These are phyloP conservation scores for Uncinocarpus reesii DNA, from an alignment of 2,329 filamentous ascomycete genomes.

Conservation along the genomic window DNA sequence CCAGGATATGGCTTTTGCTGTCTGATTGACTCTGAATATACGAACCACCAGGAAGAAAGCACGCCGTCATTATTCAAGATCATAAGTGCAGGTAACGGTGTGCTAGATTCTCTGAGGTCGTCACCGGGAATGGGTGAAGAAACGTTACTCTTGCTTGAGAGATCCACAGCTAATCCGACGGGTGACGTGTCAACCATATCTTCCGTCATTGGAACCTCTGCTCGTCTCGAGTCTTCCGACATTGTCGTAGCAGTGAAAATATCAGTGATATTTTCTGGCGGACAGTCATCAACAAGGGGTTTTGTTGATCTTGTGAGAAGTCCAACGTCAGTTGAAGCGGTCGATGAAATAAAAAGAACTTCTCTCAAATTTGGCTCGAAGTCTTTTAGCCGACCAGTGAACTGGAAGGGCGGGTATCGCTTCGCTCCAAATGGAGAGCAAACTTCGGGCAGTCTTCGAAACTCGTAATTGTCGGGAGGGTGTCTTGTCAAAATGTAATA, in stretches of 20 bases:
- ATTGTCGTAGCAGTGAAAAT: slow-evolving; percentile 65
- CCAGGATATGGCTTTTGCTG: slow-evolving; percentile 63
- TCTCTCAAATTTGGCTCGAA: slow-evolving; percentile 75
- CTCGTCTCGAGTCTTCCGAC: slow-evolving; percentile 62
- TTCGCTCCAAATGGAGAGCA: slow-evolving; percentile 60
- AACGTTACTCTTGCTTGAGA: slow-evolving; percentile 73
- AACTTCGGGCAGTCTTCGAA: slow-evolving; percentile 65
- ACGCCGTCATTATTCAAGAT: slow-evolving; percentile 82
- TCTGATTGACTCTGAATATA: slow-evolving; percentile 78
- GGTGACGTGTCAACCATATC: slow-evolving; percentile 59
- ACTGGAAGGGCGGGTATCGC: slow-evolving; percentile 61
- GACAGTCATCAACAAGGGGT: slow-evolving; percentile 52
- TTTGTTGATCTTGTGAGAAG: slow-evolving; percentile 64
- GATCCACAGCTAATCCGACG: slow-evolving; percentile 69
- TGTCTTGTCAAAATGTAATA: slow-evolving; percentile 71
- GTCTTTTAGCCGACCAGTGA: slow-evolving; percentile 63
- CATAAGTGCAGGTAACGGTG: slow-evolving; percentile 73
- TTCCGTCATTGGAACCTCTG: slow-evolving; percentile 62
- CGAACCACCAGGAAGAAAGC: slow-evolving; percentile 77
- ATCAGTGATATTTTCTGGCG: slow-evolving; percentile 50
- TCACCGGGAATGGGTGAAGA: slow-evolving; percentile 65
- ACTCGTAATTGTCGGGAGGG: slow-evolving; percentile 46
- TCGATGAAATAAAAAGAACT: slow-evolving; percentile 70
- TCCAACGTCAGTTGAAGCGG: slow-evolving; percentile 67
- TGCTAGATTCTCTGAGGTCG: slow-evolving; percentile 66